Evolutionary conservation across 805 yeast genomes (phyloP), one percentile per base, ranked within the genome.

Genomic region (Lachancea sp.): DNA sequence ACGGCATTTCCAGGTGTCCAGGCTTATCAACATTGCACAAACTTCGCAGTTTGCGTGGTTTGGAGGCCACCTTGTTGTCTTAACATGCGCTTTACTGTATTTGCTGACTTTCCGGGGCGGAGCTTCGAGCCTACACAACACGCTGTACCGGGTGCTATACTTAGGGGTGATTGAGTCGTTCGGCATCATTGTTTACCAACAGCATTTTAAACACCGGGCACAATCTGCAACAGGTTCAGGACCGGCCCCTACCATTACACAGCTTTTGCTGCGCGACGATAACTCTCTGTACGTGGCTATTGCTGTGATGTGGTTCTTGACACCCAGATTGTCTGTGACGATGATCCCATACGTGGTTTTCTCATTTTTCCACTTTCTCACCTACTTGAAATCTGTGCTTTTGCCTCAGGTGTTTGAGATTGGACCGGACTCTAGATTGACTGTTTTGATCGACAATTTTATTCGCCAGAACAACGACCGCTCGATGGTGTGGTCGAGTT

Each of bases 21-120:
- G 16, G 27, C 31, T 58, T 3, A 29, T 53, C n/a, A 45, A 47
- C 25, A 44, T 61, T 27, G 49, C 63, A 20, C 58, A 74, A 63
- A 71, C 81, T 13, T 62, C 77, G 46, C 90, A 86, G 64, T 84
- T 85, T 54, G 80, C 78, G 4, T 89, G 95, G 96, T 85, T 85
- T 62, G 56, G 60, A 11, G 82, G 84, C 38, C 85, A 81, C 53
- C 62, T 68, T n/a, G 51, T 67, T 38, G 78, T 78, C 3, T 61
- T 79, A 17, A 22, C 65, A 10, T 70, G 69, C 41, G 62, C 69
- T n/a, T 35, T 65, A 9, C 50, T 70, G 41, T 79, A 71, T 51
- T 52, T 66, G 25, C 54, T 67, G 19, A 61, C 71, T 4, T 61
- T 65, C 39, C 42, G 69, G 35, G 38, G 46, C 12, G 54, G 63